Conservation (phyloP, 148 eudicot genomes). For the Oxyria digyna region DNA sequence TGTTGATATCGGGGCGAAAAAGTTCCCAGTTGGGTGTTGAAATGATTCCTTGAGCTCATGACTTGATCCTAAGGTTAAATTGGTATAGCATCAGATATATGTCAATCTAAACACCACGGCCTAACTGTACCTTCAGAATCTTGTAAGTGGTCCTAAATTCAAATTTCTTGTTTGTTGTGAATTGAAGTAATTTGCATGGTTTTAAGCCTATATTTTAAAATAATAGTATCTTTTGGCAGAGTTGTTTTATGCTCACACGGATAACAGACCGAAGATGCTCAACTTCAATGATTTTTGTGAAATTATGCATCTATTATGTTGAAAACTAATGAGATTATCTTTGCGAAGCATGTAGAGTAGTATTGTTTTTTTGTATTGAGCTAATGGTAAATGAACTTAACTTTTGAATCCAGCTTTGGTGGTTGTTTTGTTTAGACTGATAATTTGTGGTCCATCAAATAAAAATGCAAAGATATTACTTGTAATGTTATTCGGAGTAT, state of each 20-base stretch:
- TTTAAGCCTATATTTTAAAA: background rate
- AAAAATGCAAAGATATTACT: background rate
- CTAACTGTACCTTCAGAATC: background rate
- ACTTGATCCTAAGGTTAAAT: background rate
- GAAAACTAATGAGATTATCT: background rate
- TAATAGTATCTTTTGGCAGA: background rate
- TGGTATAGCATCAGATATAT: background rate
- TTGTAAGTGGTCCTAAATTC: background rate
- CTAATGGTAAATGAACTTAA: background rate
- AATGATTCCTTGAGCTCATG: constrained; percentile 3
- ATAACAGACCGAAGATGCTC: background rate
- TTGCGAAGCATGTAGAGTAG: background rate
- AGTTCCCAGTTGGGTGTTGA: constrained; percentile 5
- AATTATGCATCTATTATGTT: background rate
- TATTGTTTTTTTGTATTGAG: too few species aligned
- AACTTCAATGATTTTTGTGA: background rate
- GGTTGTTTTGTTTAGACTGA: background rate
- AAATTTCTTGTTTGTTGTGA: background rate
- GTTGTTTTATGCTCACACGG: background rate
- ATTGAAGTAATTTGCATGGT: background rate
- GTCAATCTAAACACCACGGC: background rate
- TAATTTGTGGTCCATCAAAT: background rate
- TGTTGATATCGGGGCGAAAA: background rate
- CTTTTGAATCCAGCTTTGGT: background rate
- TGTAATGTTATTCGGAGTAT: background rate